Evolutionary conservation across 179 eudicot genomes (phyloP).

Genomic region (Beta lomatogona): DNA sequence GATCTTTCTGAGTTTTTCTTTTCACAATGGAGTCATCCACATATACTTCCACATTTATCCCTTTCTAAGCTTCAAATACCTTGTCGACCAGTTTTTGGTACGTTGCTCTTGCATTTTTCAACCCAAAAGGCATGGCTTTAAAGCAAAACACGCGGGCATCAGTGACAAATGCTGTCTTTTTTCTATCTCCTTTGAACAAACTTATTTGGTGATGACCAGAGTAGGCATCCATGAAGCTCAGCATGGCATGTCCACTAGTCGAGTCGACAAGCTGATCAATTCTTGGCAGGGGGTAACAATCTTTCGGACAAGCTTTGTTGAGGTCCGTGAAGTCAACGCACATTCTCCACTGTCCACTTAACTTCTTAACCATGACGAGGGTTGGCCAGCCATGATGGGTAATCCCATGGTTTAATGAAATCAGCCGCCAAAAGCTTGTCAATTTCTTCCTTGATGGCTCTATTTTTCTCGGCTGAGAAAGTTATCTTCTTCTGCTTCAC

Average conservation of each 20-base stretch:
- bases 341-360: too few species aligned
- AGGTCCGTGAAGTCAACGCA: too few species aligned
- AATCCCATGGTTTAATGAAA: too few species aligned
- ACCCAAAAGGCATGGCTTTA: neutral
- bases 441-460: too few species aligned
- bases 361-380: too few species aligned
- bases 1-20: neutral
- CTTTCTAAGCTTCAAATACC: neutral
- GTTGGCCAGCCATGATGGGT: too few species aligned
- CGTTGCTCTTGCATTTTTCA: neutral
- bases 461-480: too few species aligned
- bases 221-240: neutral
- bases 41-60: neutral
- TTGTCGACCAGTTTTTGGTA: neutral
- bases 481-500: too few species aligned
- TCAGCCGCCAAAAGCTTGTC: too few species aligned
- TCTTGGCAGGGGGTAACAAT: neutral
- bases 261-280: neutral
- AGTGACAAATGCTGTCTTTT: neutral
- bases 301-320: neutral
- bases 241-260: neutral
- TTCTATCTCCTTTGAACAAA: neutral
- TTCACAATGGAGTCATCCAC: neutral
- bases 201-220: too few species aligned
- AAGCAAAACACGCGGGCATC: neutral